Conservation (phyloP, 495 filamentous ascomycete species). For the Hypoxylon trugodes region DNA sequence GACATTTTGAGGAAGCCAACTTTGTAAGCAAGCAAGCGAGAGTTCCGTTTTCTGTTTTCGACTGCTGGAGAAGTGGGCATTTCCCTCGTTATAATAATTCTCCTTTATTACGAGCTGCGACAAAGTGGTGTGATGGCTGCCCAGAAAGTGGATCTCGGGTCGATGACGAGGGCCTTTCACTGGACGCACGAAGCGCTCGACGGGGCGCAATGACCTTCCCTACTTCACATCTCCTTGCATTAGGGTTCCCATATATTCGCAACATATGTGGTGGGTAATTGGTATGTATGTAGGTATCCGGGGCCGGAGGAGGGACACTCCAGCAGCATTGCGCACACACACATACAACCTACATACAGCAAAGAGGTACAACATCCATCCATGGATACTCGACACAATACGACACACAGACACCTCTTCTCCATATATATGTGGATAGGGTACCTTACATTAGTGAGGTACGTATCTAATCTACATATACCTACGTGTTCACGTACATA, state of each 20-base stretch:
- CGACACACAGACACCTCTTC: no score
- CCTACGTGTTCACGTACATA: neutral
- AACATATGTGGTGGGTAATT: neutral
- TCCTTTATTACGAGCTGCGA: slow-evolving; percentile 5
- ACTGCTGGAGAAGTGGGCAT: slow-evolving; percentile 4
- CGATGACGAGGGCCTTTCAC: slow-evolving; percentile 2
- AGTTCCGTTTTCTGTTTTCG: neutral
- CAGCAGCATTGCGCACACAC: neutral
- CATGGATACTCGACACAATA: no score
- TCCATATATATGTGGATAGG: neutral
- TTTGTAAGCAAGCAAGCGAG: slow-evolving; percentile 10
- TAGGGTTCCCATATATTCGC: slow-evolving; percentile 2
- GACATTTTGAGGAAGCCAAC: slow-evolving; percentile 34
- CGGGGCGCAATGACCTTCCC: slow-evolving; percentile 20
- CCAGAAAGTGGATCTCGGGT: slow-evolving; percentile 12
- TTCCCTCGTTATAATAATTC: slow-evolving; percentile 28
- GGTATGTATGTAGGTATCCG: neutral
- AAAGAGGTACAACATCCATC: no score
- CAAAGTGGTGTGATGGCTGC: slow-evolving; percentile 11
- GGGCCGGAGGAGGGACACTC: neutral
- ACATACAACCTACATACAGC: neutral
- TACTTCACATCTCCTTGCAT: slow-evolving; percentile 11
- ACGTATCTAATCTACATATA: neutral
- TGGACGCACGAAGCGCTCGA: slow-evolving; percentile 20
- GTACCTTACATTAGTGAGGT: slow-evolving; percentile 1